Evolutionary conservation across 1,139 yeast species (phyloP), one percentile per base, ranked within the genome.

Genomic region (Neolecta irregularis): DNA sequence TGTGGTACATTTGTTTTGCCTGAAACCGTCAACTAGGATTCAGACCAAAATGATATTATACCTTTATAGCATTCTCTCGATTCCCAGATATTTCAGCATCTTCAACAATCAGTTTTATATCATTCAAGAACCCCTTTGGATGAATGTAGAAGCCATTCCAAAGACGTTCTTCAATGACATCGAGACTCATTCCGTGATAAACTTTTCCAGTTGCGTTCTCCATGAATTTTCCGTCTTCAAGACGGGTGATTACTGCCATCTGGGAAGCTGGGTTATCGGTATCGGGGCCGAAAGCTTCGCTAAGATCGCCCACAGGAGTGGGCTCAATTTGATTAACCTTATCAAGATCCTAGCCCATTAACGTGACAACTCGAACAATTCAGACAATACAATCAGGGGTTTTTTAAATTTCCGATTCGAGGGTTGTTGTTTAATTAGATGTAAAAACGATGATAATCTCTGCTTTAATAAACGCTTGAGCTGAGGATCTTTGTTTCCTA

Each of bases 131-230:
- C 52, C 88, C 96, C 46, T 72, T 75, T 9, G 98, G 95, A 48
- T 85, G 95, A 23, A 85, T 75, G 51, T 91, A 88, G 53, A 60
- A 88, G 0, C 98, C 98, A 55, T 88, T 88, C 98, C 98, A 88
- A 38, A 91, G 60, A 40, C 98, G 65, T 51, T 88, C 98, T 50
- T 88, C 99, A 33, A 91, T 72, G 12, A 83, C 74, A 52, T 88
- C 98, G 41, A 91, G 62, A 51, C 88, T 98, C 80, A 88, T 91
- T 48, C 88, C 88, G 57, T 65, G 67, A 52, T 64, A 88, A 45
- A 64, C 65, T 40, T 67, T 70, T 2, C 92, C 93, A 0, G 93
- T 76, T 0, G 72, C 55, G 5, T 71, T 61, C 48, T 91, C 96
- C 44, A 91, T 80, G 88, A 74, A 78, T 46, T 79, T 73, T 36